Evolutionary conservation across 2,329 filamentous ascomycete species (phyloP).

Genomic region (Botryotinia convoluta): DNA sequence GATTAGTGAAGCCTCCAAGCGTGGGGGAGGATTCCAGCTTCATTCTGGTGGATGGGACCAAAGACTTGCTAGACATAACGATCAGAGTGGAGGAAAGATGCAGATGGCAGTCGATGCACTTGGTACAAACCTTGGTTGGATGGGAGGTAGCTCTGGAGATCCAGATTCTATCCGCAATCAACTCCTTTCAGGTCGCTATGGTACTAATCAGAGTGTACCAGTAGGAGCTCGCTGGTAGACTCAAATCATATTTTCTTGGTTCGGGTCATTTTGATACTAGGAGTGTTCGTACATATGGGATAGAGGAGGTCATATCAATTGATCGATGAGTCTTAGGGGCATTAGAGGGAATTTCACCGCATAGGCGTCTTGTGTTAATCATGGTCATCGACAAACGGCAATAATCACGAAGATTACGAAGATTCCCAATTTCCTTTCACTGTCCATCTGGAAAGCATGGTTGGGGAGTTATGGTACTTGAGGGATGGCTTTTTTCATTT

Average conservation of each 20-base stretch:
- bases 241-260: neutral
- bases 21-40: conserved; percentile 83
- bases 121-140: conserved; percentile 73
- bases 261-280: neutral
- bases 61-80: conserved; percentile 81
- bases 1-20: conserved; percentile 85
- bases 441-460: conserved; percentile 27
- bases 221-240: conserved; percentile 56
- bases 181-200: conserved; percentile 59
- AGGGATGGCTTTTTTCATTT: conserved; percentile 26
- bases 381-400: conserved; percentile 26
- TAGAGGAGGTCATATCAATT: conserved; percentile 20
- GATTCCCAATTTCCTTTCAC: conserved; percentile 31
- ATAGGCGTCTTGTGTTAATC: conserved; percentile 20
- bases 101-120: conserved; percentile 77
- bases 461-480: conserved; percentile 30
- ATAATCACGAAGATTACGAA: conserved; percentile 36
- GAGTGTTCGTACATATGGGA: conserved; percentile 34
- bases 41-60: conserved; percentile 93
- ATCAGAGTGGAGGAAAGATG: conserved; percentile 78
- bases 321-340: conserved; percentile 8
- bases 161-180: conserved; percentile 60
- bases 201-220: conserved; percentile 51
- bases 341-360: conserved; percentile 19
- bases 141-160: conserved; percentile 50